These are phyloP conservation scores for Filobasidium floriforme DNA, from an alignment of 768 basidiomycete species.

Conservation along the genomic window DNA sequence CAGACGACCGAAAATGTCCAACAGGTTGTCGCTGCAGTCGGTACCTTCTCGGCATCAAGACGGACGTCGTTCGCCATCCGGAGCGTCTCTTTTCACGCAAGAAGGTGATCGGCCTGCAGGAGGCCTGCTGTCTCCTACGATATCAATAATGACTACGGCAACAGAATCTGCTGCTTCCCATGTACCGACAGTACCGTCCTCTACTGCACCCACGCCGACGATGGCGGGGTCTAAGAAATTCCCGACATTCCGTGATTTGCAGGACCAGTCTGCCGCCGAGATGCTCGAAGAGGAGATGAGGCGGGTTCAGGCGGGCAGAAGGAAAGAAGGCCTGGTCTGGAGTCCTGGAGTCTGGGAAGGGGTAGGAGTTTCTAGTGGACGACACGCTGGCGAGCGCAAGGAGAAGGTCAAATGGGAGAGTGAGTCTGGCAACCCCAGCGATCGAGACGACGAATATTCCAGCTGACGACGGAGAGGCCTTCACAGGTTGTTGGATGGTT, in stretches of 20 bases:
- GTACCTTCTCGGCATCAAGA: not conserved
- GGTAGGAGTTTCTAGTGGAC: slow-evolving; percentile 22
- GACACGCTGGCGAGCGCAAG: slow-evolving; percentile 29
- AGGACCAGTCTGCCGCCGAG: slow-evolving; percentile 42
- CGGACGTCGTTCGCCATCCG: not conserved
- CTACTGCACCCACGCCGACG: not conserved
- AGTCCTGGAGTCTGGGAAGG: slow-evolving; percentile 42
- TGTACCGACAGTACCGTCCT: not conserved
- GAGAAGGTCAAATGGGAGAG: slow-evolving; percentile 41
- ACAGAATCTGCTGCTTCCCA: not conserved
- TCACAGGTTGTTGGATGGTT: slow-evolving; percentile 42
- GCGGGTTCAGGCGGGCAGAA: slow-evolving; percentile 37
- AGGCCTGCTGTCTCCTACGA: not conserved
- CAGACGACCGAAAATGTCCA: not conserved
- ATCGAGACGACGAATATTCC: not conserved
- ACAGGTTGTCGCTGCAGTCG: not conserved
- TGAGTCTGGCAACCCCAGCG: slow-evolving; percentile 29
- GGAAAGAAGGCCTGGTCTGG: slow-evolving; percentile 45
- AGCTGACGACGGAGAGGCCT: not conserved
- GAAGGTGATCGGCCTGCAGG: not conserved
- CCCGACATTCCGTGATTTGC: slow-evolving; percentile 20
- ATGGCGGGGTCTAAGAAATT: not conserved
- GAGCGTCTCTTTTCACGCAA: not conserved
- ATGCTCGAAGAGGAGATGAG: slow-evolving; percentile 32
- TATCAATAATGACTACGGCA: not conserved